Evolutionary conservation across 495 filamentous ascomycete genomes (phyloP), one percentile per base, ranked within the genome.

Genomic region (Venustampulla echinocandica): DNA sequence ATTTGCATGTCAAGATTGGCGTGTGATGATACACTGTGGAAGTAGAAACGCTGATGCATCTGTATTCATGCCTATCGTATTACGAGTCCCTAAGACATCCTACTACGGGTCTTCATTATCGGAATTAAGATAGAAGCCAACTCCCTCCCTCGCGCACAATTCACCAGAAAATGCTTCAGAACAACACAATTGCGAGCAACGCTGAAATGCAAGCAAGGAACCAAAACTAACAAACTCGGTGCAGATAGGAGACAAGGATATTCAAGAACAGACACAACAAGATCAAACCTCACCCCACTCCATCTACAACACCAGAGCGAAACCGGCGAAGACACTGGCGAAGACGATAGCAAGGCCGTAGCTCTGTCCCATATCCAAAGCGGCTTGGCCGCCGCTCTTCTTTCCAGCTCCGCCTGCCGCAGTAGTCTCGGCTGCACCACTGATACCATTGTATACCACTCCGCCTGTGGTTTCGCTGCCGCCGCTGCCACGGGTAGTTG

Each of bases 321-420:
- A 80, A 0, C 81, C 84, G 32, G 73, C 80, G 49, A 80, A 71
- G 42, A 89, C 57, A 17, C 76, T 72, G 27, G 67, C 73, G 15
- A 80, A 61, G 6, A 85, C 56, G 5, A 76, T 54, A 17, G 63
- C 67, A 9, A 81, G 61, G 15, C 81, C 79, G 56, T 80, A 82
- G 15, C 74, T 67, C 30, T 73, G 69, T 15, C 75, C 72, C 27
- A 82, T 56, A 10, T 77, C 68, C 39, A 76, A 54, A 7, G 67
- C 61, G 9, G 66, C 58, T 17, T 64, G 61, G 11, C 61, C 57
- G 38, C 62, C 67, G 33, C 56, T 60, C 19, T 61, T 61, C 14
- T 60, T 59, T 42, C 54, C 50, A 30, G 54, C 49, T 7, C 59
- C 48, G 57, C 27, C 25, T 14, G 48, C 33, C 4, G 39, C 56